Base-by-base conservation (phyloP, 2,329 filamentous ascomycete genomes). In the Venturia effusa region DNA sequence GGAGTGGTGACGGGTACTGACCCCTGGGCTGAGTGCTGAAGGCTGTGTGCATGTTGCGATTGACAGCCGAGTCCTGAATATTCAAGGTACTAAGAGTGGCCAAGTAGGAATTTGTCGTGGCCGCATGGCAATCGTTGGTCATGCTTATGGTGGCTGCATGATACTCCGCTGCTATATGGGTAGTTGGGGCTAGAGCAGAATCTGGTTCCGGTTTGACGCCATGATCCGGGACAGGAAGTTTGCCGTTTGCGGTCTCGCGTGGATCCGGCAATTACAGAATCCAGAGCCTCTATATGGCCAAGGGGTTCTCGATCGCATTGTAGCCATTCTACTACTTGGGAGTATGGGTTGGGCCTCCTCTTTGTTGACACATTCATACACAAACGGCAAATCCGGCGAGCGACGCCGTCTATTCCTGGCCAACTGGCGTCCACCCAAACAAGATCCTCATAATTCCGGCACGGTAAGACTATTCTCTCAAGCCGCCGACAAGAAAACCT, bases 111-210 rank as follows among this genome's bases (percentile, higher is more conserved):
- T 55, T 34, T 13, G 51, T n/a, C 27, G 51, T 17, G 15, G 27
- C 51, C 11, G 27, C 27, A 34, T 7, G 17, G 51, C 51, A 10
- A 30, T n/a, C 11, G 27, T 55, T n/a, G 51, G 19, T 55, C 7
- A n/a, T 55, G 51, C 51, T 55, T 55, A n/a, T 7, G 24, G 51
- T 55, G 51, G 30, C 51, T 55, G 51, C 27, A 55, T 55, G 51
- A 55, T 55, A 30, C 27, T 55, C 15, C 5, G 51, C 13, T 54
- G 10, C 24, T 27, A 13, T 15, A 54, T 54, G 48, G 48, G 24
- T 11, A 32, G 19, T 55, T 19, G 27, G 4, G 51, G 27, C 30
- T 7, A 55, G 13, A 55, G 19, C 51, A 34, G 27, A 55, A 34
- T n/a, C 27, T 19, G 27, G 27, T 2, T 32, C 24, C 10, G 24